phyloP scores from a whole-genome alignment of 2,329 filamentous ascomycete genomes.

The Parastagonospora avenae region DNA sequence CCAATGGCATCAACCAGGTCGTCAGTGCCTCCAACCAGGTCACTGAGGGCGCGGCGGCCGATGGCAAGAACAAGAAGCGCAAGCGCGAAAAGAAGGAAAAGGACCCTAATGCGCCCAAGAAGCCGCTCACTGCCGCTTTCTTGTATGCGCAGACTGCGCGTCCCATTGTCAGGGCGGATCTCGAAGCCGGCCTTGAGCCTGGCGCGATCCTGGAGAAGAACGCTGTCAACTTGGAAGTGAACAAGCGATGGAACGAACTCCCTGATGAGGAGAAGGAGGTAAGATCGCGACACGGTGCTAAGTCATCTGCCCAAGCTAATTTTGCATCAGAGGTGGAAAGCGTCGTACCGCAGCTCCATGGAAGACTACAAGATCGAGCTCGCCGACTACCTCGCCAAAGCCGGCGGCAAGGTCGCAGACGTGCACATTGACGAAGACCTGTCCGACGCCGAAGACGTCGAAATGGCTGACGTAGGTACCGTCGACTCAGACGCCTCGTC shows the following conservation, averaged over 20 bases:
- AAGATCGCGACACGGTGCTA: conserved; percentile 21
- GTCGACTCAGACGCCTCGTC: conserved; percentile 51
- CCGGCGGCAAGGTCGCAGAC: conserved; percentile 47
- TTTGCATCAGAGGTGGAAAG: conserved; percentile 40
- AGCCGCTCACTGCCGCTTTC: conserved; percentile 92
- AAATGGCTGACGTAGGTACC: conserved; percentile 36
- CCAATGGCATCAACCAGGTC: conserved; percentile 26
- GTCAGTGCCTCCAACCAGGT: conserved; percentile 17
- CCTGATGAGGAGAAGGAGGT: conserved; percentile 72
- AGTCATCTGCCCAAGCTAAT: background rate
- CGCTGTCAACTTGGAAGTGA: conserved; percentile 86
- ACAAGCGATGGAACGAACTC: conserved; percentile 84
- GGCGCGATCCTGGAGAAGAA: conserved; percentile 78
- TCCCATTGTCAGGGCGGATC: conserved; percentile 76
- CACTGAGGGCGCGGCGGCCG: conserved; percentile 15
- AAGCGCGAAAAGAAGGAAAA: conserved; percentile 78
- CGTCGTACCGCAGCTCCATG: conserved; percentile 59
- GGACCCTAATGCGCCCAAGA: conserved; percentile 94
- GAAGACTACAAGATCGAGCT: conserved; percentile 62
- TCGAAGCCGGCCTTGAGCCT: conserved; percentile 54
- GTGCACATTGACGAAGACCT: conserved; percentile 48
- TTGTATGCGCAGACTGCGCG: conserved; percentile 90
- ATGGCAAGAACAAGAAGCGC: conserved; percentile 62
- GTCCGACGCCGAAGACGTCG: conserved; percentile 26
- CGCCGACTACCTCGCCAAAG: conserved; percentile 60